Evolutionary conservation across 2,329 filamentous ascomycete species (phyloP), one percentile per base, ranked within the genome.

Genomic region (Aspergillus flavus): DNA sequence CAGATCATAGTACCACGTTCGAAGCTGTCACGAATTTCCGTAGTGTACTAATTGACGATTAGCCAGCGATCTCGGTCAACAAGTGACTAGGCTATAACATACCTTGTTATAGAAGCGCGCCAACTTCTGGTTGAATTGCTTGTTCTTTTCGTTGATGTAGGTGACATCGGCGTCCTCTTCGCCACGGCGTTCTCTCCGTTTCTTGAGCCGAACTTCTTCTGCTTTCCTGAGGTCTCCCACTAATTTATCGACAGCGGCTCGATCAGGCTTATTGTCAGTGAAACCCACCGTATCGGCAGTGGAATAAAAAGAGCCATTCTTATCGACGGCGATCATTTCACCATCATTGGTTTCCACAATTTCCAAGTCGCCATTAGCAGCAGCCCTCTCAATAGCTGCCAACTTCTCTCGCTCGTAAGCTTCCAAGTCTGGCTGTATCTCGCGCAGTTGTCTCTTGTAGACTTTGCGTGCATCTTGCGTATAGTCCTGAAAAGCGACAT

Each of bases 61-160:
- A 75, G 69, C 19, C 46, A n/a, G 19, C 56, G 59, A 52, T 39
- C 23, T 16, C 14, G 4, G 45, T 16, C 4, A 19, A 23, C 30
- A 32, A 9, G 23, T 34, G 21, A 36, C 39, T 32, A 21, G 28
- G 26, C 19, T 48, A 57, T 21, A 56, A 72, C 80, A 65, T 79
- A 85, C 84, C 81, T 97, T 96, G 82, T 99, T 95, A 81, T 99
- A 99, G 82, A 98, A 99, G 69, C 95, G 86, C 59, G 91, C 85
- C 78, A 99, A 83, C 83, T 99, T 98, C 83, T 96, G 89, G 87
- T 99, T 99, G 84, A 99, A 99, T 85, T 97, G 93, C 85, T 98
- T 98, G 85, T 99, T 99, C 90, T 99, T 97, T 81, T 97, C 93
- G 81, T 99, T 99, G 86, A 99, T 99, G 80, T 97, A 98, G 9